Base-by-base conservation (phyloP, 2,329 filamentous ascomycete genomes). In the Botryotinia globosa region DNA sequence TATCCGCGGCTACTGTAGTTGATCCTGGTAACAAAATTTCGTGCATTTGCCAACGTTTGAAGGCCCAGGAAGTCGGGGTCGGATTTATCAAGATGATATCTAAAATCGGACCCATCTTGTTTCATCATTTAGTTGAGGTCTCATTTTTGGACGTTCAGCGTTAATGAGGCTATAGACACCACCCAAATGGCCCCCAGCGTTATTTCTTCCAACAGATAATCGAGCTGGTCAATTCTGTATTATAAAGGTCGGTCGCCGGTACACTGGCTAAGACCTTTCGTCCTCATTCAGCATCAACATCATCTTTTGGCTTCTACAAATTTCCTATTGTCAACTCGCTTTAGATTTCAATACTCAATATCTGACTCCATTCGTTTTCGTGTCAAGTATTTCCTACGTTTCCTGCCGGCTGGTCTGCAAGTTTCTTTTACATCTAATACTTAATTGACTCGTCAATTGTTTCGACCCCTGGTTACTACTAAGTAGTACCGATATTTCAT, bases 251-350 rank as follows among this genome's bases (percentile, higher is more conserved):
- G 65, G 64, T 69, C 64, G 64, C 64, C 45, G 58, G 65, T 69
- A 48, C 69, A 62, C 65, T 72, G 71, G 71, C 71, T 72, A 59
- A 72, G 71, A 63, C 71, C 71, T 69, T 72, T 72, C 45, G 42
- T 69, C 65, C 65, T 72, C 64, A 69, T 69, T 69, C 64, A 62
- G 37, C 44, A 62, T 69, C 64, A 45, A 4, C 29, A 69, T 63
- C 67, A 69, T 68, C 65, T 44, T 62, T 56, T 20, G 42, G 29
- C 62, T 29, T 56, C 22, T 25, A 42, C 39, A 6, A 58, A 59
- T 72, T 72, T 72, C 70, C 70, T 72, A 72, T 58, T 56, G 62
- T 72, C 39, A 32, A 37, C 22, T 67, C 37, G 45, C 62, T 67
- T 32, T 72, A 72, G 70, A 72, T 66, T 67, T 67, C 71, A 51